phyloP scores from a whole-genome alignment of 1,139 yeast species.

The Hyphopichia wangnamkhiaoensis region DNA sequence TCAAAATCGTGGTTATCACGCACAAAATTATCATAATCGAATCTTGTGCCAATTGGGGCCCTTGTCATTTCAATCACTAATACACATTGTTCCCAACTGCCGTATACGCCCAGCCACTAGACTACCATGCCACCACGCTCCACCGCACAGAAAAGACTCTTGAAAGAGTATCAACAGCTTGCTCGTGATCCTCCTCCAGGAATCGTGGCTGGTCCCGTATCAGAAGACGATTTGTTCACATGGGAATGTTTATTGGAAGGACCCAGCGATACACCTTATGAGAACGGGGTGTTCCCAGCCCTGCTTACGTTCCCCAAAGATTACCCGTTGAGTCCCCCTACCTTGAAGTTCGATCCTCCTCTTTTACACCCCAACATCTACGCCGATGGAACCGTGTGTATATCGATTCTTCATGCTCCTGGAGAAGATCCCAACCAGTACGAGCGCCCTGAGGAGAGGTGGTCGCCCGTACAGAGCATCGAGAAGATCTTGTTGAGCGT shows the following conservation, averaged over 20 bases:
- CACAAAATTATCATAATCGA: not conserved
- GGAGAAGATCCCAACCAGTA: slow-evolving; percentile 97
- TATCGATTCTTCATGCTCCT: slow-evolving; percentile 90
- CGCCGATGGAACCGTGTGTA: slow-evolving; percentile 93
- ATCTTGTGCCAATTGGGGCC: no score
- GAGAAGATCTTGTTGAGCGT: slow-evolving; percentile 92
- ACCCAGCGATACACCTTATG: slow-evolving; percentile 91
- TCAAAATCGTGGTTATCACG: not conserved
- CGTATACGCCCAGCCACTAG: not conserved
- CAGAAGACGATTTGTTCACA: slow-evolving; percentile 75
- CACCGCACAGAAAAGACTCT: slow-evolving; percentile 83
- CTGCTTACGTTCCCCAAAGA: slow-evolving; percentile 79
- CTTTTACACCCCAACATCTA: slow-evolving; percentile 91
- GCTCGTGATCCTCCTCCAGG: slow-evolving; percentile 91
- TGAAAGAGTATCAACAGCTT: slow-evolving; percentile 87
- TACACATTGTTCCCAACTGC: not conserved
- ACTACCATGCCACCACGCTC: slow-evolving; percentile 46
- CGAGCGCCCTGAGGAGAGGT: slow-evolving; percentile 91
- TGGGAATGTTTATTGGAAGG: slow-evolving; percentile 96
- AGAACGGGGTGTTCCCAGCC: slow-evolving; percentile 91
- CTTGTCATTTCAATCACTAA: no score
- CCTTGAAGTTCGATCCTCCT: slow-evolving; percentile 78
- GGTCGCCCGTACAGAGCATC: slow-evolving; percentile 97
- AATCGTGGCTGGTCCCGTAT: slow-evolving; percentile 86
- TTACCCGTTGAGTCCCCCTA: slow-evolving; percentile 92